These are phyloP conservation scores for Carpinus fangiana DNA, from an alignment of 306 rosid species.

Conservation along the genomic window DNA sequence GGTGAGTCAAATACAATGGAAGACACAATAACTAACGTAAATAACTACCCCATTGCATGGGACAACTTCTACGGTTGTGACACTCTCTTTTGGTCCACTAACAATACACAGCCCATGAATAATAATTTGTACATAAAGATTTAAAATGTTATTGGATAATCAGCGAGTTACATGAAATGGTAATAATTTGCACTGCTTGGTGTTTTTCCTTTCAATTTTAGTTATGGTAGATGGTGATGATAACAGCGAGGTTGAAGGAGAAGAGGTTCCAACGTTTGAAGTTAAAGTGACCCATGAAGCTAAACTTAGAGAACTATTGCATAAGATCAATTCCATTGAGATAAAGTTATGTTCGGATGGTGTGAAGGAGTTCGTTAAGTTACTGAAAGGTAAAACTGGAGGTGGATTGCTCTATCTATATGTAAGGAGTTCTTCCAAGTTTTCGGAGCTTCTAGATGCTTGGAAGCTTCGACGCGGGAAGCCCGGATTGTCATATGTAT, in stretches of 20 bases:
- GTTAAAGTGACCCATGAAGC: conserved; percentile 37
- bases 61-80: no score
- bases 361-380: conserved; percentile 43
- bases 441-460: conserved; percentile 68
- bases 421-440: conserved; percentile 55
- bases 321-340: conserved; percentile 43
- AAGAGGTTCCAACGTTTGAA: conserved; percentile 23
- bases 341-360: conserved; percentile 51
- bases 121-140: no score
- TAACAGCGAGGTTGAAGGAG: conserved; percentile 18
- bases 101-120: no score
- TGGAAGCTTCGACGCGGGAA: conserved; percentile 76
- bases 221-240: conserved; percentile 31
- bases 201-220: neutral
- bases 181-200: neutral
- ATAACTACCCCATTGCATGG: no score
- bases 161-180: neutral
- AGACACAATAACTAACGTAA: no score
- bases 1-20: no score
- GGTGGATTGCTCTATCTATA: conserved; percentile 49
- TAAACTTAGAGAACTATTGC: conserved; percentile 42
- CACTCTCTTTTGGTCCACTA: no score
- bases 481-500: conserved; percentile 53
- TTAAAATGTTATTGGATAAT: no score
- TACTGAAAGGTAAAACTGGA: conserved; percentile 36